A percentile compares a stretch with the other conserved stretches of the same genome.
Conservation (phyloP, 768 basidiomycete genomes). For the Trichaptum fuscoviolaceum region DNA sequence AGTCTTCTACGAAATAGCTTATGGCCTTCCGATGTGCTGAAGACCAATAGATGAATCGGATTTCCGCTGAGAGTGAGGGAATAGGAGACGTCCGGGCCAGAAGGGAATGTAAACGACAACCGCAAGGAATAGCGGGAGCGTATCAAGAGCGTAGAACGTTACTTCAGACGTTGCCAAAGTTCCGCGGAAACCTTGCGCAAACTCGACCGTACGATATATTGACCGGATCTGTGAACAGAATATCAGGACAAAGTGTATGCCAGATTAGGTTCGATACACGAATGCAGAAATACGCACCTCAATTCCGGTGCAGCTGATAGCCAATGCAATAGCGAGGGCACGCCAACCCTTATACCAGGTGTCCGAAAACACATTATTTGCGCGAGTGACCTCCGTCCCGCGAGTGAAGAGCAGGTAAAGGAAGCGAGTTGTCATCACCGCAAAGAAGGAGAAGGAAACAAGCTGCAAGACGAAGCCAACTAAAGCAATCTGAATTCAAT, state of each 20-base stretch:
- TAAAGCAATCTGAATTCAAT: constrained; percentile 16
- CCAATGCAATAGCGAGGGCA: constrained; percentile 42
- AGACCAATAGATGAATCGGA: not conserved
- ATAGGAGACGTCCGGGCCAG: constrained; percentile 26
- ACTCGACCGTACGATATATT: constrained; percentile 27
- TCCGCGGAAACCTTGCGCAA: constrained; percentile 12
- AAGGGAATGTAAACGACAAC: constrained; percentile 20
- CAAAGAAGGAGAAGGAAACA: constrained; percentile 21
- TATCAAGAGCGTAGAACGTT: constrained; percentile 25
- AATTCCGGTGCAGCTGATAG: constrained; percentile 56
- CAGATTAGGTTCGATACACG: not conserved
- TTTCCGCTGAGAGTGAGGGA: not conserved
- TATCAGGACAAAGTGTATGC: not conserved
- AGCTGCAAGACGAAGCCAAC: constrained; percentile 22
- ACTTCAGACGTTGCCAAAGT: constrained; percentile 20
- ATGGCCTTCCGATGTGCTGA: not conserved
- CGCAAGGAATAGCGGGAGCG: constrained; percentile 24
- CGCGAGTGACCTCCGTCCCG: constrained; percentile 29
- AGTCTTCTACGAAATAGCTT: not conserved
- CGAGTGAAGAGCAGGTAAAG: constrained; percentile 32
- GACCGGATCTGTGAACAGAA: constrained; percentile 22
- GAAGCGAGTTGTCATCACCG: constrained; percentile 13
- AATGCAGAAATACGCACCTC: constrained; percentile 36
- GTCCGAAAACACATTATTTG: constrained; percentile 34
- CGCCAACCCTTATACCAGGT: constrained; percentile 57